These are phyloP conservation scores for Penicillium roqueforti DNA, from an alignment of 495 filamentous ascomycete genomes.

Conservation along the genomic window DNA sequence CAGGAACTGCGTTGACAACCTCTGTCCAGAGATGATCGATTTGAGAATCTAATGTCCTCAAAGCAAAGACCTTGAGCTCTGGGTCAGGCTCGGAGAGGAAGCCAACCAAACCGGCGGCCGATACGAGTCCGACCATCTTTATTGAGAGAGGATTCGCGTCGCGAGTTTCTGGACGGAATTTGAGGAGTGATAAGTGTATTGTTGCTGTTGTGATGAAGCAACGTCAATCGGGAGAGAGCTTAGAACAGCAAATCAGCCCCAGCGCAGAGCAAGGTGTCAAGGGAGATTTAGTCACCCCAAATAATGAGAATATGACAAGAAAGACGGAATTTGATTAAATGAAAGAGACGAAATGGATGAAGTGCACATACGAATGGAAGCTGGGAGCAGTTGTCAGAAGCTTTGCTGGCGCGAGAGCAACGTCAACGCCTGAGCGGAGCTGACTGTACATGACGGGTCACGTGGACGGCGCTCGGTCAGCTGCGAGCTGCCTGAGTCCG, in stretches of 20 bases:
- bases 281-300: constrained; percentile 11
- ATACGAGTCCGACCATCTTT: constrained; percentile 88
- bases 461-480: constrained; percentile 18
- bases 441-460: constrained; percentile 23
- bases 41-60: constrained; percentile 89
- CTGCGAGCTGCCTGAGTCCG: constrained; percentile 9
- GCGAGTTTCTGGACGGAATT: constrained; percentile 13
- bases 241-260: constrained; percentile 24
- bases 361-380: constrained; percentile 24
- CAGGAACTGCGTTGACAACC: constrained; percentile 82
- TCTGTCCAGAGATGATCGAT: constrained; percentile 97
- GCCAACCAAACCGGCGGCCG: constrained; percentile 89
- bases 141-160: constrained; percentile 12
- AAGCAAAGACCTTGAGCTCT: constrained; percentile 87
- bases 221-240: constrained; percentile 37
- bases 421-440: constrained; percentile 35
- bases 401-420: constrained; percentile 37
- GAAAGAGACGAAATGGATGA: constrained; percentile 24
- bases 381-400: constrained; percentile 36
- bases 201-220: constrained; percentile 36
- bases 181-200: constrained; percentile 18
- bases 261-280: constrained; percentile 8
- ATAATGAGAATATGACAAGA: constrained; percentile 10
- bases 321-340: constrained; percentile 18
- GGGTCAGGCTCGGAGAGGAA: constrained; percentile 93